phyloP scores from a whole-genome alignment of 352 stramenopile species.

The Blastocystis sp. region DNA sequence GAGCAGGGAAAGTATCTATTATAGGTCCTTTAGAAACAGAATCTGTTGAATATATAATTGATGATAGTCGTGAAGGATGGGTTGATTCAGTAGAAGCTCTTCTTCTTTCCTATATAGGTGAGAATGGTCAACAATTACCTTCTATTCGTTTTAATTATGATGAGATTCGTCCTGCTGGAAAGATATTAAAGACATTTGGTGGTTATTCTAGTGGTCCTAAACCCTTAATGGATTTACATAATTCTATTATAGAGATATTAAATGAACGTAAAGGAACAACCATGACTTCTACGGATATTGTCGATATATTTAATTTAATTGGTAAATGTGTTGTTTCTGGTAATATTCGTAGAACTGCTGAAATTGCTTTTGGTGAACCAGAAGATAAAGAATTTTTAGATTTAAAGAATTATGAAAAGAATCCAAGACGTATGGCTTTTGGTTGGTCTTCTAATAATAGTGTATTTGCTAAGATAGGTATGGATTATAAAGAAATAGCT shows the following conservation, averaged over 20 bases:
- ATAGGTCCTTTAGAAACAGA: conserved; percentile 46
- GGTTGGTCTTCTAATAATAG: conserved; percentile 78
- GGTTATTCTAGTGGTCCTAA: conserved; percentile 60
- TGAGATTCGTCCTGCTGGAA: conserved; percentile 55
- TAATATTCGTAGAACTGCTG: conserved; percentile 65
- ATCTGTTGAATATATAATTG: conserved; percentile 41
- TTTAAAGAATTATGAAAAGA: conserved; percentile 65
- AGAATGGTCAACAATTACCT: not conserved
- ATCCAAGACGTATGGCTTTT: conserved; percentile 59
- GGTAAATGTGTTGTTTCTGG: conserved; percentile 64
- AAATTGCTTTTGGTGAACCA: conserved; percentile 66
- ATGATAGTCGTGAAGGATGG: conserved; percentile 55
- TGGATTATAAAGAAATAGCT: conserved; percentile 66
- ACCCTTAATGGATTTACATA: conserved; percentile 55
- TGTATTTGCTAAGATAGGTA: conserved; percentile 66
- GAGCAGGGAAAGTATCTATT: conserved; percentile 12
- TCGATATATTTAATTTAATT: conserved; percentile 72
- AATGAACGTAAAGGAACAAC: conserved; percentile 45
- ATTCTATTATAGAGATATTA: conserved; percentile 50
- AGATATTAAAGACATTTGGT: conserved; percentile 62
- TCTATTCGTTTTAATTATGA: conserved; percentile 62
- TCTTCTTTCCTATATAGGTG: conserved; percentile 53
- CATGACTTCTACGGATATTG: conserved; percentile 56
- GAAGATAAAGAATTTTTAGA: conserved; percentile 59
- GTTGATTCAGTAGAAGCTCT: conserved; percentile 58